Conservation (phyloP, 495 filamentous ascomycete genomes). For the Hypoxylon subgilvum region DNA sequence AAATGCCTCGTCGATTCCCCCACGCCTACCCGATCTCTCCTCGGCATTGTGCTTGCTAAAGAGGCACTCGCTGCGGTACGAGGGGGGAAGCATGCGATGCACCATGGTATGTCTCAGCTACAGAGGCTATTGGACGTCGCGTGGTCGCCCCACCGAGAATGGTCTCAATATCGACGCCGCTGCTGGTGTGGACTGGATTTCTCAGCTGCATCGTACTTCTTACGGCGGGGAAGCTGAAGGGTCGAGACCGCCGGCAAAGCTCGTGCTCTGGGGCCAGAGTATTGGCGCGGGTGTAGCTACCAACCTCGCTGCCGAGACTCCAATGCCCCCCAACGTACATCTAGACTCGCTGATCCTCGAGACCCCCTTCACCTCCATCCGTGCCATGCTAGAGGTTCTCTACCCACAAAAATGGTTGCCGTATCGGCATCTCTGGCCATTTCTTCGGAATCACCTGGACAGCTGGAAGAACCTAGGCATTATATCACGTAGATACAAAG, state of each 20-base stretch:
- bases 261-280: constrained; percentile 83
- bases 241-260: constrained; percentile 42
- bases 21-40: constrained; percentile 72
- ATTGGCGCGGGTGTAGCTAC: constrained; percentile 70
- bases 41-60: constrained; percentile 53
- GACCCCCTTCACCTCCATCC: constrained; percentile 75
- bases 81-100: constrained; percentile 43
- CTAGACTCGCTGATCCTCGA: constrained; percentile 69
- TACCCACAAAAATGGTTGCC: constrained; percentile 86
- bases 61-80: constrained; percentile 36
- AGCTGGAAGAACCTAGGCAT: constrained; percentile 51
- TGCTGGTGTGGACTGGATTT: constrained; percentile 64
- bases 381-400: constrained; percentile 73
- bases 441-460: constrained; percentile 54
- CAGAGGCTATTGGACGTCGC: constrained; percentile 80
- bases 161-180: constrained; percentile 70
- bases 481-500: constrained; percentile 40
- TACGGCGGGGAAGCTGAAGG: constrained; percentile 23
- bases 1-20: constrained; percentile 71
- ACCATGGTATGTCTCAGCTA: constrained; percentile 73
- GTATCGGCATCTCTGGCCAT: constrained; percentile 62
- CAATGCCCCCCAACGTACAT: constrained; percentile 31
- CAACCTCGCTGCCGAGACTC: constrained; percentile 49
- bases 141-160: constrained; percentile 67
- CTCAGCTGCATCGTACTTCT: constrained; percentile 42